phyloP scores from a whole-genome alignment of 139 green algal genomes.

The Chlorella sp. region DNA sequence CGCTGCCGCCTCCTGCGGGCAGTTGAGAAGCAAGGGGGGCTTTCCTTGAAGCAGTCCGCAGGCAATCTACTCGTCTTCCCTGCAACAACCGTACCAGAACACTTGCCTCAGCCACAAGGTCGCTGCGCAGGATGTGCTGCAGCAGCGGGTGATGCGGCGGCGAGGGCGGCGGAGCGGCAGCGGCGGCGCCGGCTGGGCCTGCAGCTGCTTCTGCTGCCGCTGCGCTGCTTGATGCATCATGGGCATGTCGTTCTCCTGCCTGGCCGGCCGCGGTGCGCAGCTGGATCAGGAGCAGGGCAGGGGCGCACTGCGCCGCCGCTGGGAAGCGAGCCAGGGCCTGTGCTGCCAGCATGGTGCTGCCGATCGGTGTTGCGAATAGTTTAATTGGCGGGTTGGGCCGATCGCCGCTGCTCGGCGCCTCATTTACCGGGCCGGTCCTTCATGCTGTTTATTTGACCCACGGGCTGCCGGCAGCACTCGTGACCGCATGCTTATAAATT shows the following conservation, averaged over 20 bases:
- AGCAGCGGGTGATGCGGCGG: slow-evolving; percentile 6
- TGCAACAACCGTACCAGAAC: background rate
- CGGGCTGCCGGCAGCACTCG: too few relatives aligned
- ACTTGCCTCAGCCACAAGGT: slow-evolving; percentile 21
- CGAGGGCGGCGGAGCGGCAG: background rate
- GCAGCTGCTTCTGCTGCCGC: background rate
- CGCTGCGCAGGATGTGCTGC: slow-evolving; percentile 19
- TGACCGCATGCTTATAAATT: too few relatives aligned
- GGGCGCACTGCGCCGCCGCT: background rate
- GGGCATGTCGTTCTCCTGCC: background rate
- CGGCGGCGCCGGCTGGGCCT: background rate
- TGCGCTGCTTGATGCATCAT: too few relatives aligned
- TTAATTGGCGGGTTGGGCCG: too few relatives aligned
- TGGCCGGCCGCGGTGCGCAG: background rate
- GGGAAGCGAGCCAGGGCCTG: background rate
- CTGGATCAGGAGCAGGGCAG: background rate
- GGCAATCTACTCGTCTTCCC: too few relatives aligned
- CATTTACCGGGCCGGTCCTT: too few relatives aligned
- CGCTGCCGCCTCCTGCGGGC: slow-evolving; percentile 17
- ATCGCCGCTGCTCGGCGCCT: too few relatives aligned
- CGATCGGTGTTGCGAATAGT: background rate
- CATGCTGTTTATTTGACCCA: too few relatives aligned
- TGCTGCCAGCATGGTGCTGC: too few relatives aligned
- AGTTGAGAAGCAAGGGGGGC: background rate
- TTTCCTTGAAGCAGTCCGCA: too few relatives aligned